Percentiles rank a stretch among this genome's conserved stretches.
phyloP scores from a whole-genome alignment of 1,284 basidiomycete species.

The Cutaneotrichosporon sp. region DNA sequence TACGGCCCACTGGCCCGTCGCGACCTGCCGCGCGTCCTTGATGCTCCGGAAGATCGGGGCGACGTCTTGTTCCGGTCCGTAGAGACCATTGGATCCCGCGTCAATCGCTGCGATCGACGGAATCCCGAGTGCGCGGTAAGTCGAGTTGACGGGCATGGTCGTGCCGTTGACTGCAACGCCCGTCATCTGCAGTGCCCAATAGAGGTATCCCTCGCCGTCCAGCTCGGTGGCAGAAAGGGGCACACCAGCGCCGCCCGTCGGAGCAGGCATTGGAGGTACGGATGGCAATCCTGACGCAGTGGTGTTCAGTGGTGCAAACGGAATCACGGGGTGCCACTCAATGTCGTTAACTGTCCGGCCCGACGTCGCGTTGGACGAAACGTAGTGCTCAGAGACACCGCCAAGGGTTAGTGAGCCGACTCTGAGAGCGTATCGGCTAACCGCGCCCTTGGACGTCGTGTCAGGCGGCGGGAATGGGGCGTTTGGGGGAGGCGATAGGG shows the following conservation, averaged over 20 bases:
- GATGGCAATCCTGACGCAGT: background rate
- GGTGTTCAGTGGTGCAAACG: constrained; percentile 30
- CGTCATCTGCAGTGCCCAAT: constrained; percentile 71
- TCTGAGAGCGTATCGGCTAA: constrained; percentile 25
- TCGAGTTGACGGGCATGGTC: constrained; percentile 61
- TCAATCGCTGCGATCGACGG: constrained; percentile 72
- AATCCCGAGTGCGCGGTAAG: constrained; percentile 63
- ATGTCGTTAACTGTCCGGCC: constrained; percentile 39
- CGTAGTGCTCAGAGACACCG: constrained; percentile 40
- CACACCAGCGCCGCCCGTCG: background rate
- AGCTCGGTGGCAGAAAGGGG: constrained; percentile 23
- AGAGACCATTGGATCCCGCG: constrained; percentile 73
- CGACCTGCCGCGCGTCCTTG: constrained; percentile 66
- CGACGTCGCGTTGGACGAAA: constrained; percentile 25
- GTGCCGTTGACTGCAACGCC: constrained; percentile 66
- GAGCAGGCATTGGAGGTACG: background rate
- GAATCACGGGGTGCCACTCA: constrained; percentile 44
- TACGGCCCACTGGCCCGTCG: constrained; percentile 71
- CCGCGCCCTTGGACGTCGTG: background rate
- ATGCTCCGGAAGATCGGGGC: constrained; percentile 65
- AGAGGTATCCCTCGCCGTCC: constrained; percentile 60
- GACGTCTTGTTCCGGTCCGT: constrained; percentile 78
- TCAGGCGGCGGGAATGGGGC: background rate
- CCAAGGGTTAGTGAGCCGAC: constrained; percentile 42
- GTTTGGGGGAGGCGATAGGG: constrained; percentile 33